phyloP scores from a whole-genome alignment of 2,329 filamentous ascomycete species.

The Proliferodiscus dingleyae region DNA sequence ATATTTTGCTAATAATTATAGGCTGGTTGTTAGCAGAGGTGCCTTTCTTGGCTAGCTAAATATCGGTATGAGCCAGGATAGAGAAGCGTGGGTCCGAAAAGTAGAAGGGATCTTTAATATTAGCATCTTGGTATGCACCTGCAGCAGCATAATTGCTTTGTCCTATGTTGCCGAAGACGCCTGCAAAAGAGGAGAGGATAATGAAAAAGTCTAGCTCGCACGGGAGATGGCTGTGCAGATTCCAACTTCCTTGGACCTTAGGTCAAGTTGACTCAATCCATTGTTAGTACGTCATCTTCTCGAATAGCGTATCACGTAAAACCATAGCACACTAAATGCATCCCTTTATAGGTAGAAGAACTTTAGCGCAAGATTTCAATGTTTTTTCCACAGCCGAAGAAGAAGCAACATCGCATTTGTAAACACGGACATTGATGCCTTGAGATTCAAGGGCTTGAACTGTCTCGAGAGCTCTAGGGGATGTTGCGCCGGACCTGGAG shows the following conservation, averaged over 20 bases:
- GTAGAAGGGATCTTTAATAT: no score
- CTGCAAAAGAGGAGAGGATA: conserved; percentile 5
- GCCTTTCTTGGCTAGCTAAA: no score
- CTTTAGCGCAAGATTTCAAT: conserved; percentile 24
- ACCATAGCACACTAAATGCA: conserved; percentile 44
- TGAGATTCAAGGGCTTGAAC: no score
- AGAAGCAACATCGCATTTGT: conserved; percentile 43
- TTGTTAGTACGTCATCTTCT: conserved; percentile 19
- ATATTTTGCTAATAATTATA: no score
- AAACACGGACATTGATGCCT: conserved; percentile 9
- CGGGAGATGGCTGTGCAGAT: conserved; percentile 3
- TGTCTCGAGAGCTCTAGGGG: background rate
- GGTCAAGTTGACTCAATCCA: conserved; percentile 31
- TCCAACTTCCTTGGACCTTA: conserved; percentile 25
- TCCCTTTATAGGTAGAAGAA: conserved; percentile 38
- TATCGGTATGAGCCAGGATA: no score
- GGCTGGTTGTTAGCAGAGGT: no score
- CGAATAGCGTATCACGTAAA: conserved; percentile 1
- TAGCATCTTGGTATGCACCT: conserved; percentile 27
- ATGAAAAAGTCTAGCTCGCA: conserved; percentile 16
- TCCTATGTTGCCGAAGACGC: conserved; percentile 1
- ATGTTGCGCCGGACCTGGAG: background rate
- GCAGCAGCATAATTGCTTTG: conserved; percentile 22
- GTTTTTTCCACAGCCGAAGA: conserved; percentile 22
- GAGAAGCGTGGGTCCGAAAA: no score